Evolutionary conservation across 148 eudicot genomes (phyloP), one percentile per base, ranked within the genome.

Genomic region (Chenopodium formosanum): DNA sequence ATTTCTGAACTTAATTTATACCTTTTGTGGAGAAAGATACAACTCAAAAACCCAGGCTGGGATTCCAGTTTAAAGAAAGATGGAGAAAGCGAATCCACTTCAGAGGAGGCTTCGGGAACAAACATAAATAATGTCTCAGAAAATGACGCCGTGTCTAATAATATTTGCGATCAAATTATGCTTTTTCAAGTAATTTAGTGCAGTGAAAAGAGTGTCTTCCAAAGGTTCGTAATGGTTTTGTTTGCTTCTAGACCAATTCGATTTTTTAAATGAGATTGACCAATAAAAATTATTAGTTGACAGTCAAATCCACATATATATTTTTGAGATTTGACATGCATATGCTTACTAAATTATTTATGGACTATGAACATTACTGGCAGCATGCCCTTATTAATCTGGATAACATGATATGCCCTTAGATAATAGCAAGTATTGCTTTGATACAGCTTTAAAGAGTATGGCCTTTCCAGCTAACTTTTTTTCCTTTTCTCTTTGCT

Each of bases 21-120:
- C 74, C 71, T 73, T 80, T 82, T 67, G 78, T 82, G 87, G 91
- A 97, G 99, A 77, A 97, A 97, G 88, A 91, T 97, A 86, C 99
- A 97, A 78, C 97, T 97, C 56, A 97, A 90, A 82, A 94, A 92
- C 83, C 99, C 99, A 58, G 91, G 92, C 79, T 97, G 99, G 98
- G 92, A 94, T 81, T 97, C 92, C 85, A 97, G 99, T 23, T 91
- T 91, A 86, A 91, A 88, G 85, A 95, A 94, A 85, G 90, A 83
- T 40, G 97, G 89, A 80, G 91, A 88, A 73, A 83, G 52, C 84
- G 88, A 74, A 60, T 80, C 90, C 52, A 69, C 86, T 19, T 80
- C 82, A 52, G 89, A 90, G 87, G 82, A 73, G 75, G 87, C 84
- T 64, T 77, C 92, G 22, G 73, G 82, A 76, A 87, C 89, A 77